A percentile compares a stretch with the other conserved stretches of the same genome.
Conservation (phyloP, 495 filamentous ascomycete genomes). For the Tuber melanosporum region DNA sequence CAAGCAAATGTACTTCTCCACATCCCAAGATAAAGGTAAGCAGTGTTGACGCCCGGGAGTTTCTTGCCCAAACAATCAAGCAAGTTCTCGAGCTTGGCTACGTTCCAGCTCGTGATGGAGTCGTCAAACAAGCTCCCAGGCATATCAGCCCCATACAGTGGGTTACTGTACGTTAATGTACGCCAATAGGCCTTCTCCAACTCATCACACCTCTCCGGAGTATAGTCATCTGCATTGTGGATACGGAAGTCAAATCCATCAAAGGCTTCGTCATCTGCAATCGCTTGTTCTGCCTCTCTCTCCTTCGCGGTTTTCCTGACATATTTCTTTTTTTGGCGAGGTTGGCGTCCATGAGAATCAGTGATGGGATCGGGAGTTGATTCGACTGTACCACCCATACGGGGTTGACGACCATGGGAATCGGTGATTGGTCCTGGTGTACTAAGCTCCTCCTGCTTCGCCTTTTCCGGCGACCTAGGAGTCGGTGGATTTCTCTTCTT, state of each 20-base stretch:
- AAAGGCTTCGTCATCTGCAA: slow-evolving; percentile 59
- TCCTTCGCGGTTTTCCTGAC: slow-evolving; percentile 45
- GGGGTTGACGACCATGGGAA: slow-evolving; percentile 34
- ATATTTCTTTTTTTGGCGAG: slow-evolving; percentile 33
- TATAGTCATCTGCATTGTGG: slow-evolving; percentile 73
- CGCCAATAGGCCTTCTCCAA: slow-evolving; percentile 94
- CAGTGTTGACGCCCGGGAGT: slow-evolving; percentile 94
- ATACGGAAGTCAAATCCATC: slow-evolving; percentile 83
- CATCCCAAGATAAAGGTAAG: slow-evolving; percentile 98
- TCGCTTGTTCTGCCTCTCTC: slow-evolving; percentile 47
- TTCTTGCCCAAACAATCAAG: slow-evolving; percentile 92
- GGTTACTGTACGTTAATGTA: slow-evolving; percentile 85
- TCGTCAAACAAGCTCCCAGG: slow-evolving; percentile 94
- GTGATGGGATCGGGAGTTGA: slow-evolving; percentile 32
- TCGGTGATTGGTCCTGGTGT: slow-evolving; percentile 27
- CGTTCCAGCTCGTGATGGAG: slow-evolving; percentile 76
- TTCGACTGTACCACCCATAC: slow-evolving; percentile 15
- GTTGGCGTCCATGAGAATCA: slow-evolving; percentile 34
- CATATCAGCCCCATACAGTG: slow-evolving; percentile 95
- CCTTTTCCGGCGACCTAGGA: slow-evolving; percentile 34
- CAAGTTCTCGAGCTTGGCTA: slow-evolving; percentile 86
- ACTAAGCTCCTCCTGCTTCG: slow-evolving; percentile 45
- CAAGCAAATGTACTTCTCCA: slow-evolving; percentile 99
- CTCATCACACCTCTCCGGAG: slow-evolving; percentile 83
- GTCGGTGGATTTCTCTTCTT: slow-evolving; percentile 38